These are phyloP conservation scores for Eimeria sp. DNA, from an alignment of 169 alveolate species.

Conservation along the genomic window DNA sequence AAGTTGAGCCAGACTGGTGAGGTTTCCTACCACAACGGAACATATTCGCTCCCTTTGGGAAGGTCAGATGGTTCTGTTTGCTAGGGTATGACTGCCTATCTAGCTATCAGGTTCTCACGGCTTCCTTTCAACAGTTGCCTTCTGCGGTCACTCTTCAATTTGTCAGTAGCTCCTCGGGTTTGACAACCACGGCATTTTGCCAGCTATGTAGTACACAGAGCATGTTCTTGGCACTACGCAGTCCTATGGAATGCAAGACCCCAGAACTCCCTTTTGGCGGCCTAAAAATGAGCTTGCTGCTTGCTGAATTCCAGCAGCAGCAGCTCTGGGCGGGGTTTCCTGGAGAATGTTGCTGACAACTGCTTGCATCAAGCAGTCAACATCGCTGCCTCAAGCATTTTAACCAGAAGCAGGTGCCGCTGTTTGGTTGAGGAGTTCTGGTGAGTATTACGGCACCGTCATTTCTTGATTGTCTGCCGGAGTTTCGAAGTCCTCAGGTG, in stretches of 20 bases:
- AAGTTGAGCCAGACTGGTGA: not conserved
- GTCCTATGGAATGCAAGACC: not conserved
- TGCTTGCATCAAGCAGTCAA: not conserved
- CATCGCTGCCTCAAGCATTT: not conserved
- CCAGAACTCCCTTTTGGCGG: not conserved
- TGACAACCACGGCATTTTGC: not conserved
- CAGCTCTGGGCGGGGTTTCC: not conserved
- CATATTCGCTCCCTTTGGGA: not conserved
- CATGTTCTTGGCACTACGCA: not conserved
- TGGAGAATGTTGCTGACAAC: not conserved
- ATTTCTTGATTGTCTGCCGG: slow-evolving; percentile 10
- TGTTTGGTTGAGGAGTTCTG: not conserved
- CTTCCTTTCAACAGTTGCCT: not conserved
- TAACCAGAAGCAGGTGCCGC: not conserved
- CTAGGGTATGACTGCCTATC: not conserved
- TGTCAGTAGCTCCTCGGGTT: not conserved
- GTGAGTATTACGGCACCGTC: not conserved
- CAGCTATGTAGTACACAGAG: not conserved
- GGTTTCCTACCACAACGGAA: not conserved
- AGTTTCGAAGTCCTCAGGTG: slow-evolving; percentile 71
- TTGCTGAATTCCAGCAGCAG: not conserved
- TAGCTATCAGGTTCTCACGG: not conserved
- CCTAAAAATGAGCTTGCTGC: not conserved
- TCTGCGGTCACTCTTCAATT: not conserved
- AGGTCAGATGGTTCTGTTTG: not conserved